These are phyloP conservation scores for Saururus chinensis DNA, from an alignment of 164 flowering plant genomes.

Conservation along the genomic window DNA sequence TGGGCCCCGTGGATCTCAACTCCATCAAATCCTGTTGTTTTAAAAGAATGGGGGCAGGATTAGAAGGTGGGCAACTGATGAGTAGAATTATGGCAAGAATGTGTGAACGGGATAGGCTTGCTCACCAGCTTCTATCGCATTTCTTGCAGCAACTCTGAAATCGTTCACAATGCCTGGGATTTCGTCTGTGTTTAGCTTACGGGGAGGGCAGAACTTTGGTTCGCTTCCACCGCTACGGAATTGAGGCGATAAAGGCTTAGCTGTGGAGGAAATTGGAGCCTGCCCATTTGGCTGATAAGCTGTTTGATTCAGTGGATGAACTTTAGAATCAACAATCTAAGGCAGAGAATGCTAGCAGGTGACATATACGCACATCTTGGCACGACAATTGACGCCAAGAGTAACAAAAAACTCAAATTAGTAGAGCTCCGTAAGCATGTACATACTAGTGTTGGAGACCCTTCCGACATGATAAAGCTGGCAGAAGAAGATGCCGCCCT, in stretches of 20 bases:
- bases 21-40: slow-evolving; percentile 27
- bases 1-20: slow-evolving; percentile 60
- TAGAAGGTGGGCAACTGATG: not conserved
- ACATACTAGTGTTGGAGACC: slow-evolving; percentile 15
- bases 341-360: too few species aligned
- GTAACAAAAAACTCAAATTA: not conserved
- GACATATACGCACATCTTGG: too few species aligned
- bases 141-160: slow-evolving; percentile 27
- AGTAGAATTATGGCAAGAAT: not conserved
- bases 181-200: slow-evolving; percentile 22
- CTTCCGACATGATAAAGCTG: slow-evolving; percentile 25
- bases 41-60: not conserved
- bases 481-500: slow-evolving; percentile 23
- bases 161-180: slow-evolving; percentile 28
- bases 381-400: too few species aligned
- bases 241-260: slow-evolving; percentile 17
- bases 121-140: slow-evolving; percentile 27
- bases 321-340: too few species aligned
- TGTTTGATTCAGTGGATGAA: not conserved
- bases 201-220: slow-evolving; percentile 18
- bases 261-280: slow-evolving; percentile 27
- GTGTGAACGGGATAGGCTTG: not conserved
- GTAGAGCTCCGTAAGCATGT: not conserved
- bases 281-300: slow-evolving; percentile 41
- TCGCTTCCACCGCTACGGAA: slow-evolving; percentile 16